Percentiles rank a stretch among this genome's conserved stretches.
Conservation (phyloP, 257 asterid species). For the Nicotiana attenuata region DNA sequence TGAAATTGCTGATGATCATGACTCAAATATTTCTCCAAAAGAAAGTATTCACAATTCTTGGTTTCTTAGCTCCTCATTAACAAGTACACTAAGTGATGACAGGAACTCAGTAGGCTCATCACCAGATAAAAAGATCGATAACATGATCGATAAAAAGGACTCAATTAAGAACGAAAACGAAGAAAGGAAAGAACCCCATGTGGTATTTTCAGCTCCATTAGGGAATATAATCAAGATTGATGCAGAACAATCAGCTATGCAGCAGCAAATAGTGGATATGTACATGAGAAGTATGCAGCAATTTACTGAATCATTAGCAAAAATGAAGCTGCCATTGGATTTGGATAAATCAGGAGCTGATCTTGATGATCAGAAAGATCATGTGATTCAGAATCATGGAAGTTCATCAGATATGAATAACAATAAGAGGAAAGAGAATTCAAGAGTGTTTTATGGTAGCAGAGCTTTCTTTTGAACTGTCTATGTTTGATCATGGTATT, state of each 20-base stretch:
- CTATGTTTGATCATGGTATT: not conserved
- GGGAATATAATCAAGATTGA: constrained; percentile 35
- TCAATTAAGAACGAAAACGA: constrained; percentile 10
- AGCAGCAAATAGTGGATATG: constrained; percentile 68
- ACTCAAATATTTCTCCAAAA: constrained; percentile 29
- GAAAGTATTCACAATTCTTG: constrained; percentile 45
- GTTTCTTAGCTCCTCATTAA: constrained; percentile 45
- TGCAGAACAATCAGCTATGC: constrained; percentile 54
- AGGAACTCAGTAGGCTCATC: constrained; percentile 36
- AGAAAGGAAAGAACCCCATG: constrained; percentile 16
- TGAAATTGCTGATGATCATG: not conserved
- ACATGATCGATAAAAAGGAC: constrained; percentile 9
- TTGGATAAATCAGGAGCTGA: constrained; percentile 26
- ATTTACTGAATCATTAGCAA: constrained; percentile 63
- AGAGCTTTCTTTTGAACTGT: constrained; percentile 58
- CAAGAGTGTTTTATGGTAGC: constrained; percentile 80
- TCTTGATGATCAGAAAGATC: constrained; percentile 4
- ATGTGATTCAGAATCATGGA: constrained; percentile 17
- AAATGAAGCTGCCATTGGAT: constrained; percentile 71
- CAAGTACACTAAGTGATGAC: constrained; percentile 46
- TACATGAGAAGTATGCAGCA: constrained; percentile 79
- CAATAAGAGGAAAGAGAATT: constrained; percentile 37
- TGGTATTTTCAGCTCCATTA: constrained; percentile 19
- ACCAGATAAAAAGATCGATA: not conserved
- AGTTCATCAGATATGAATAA: constrained; percentile 24